These are phyloP conservation scores for Kodamaea ohmeri DNA, from an alignment of 1,139 yeast genomes.

Conservation along the genomic window DNA sequence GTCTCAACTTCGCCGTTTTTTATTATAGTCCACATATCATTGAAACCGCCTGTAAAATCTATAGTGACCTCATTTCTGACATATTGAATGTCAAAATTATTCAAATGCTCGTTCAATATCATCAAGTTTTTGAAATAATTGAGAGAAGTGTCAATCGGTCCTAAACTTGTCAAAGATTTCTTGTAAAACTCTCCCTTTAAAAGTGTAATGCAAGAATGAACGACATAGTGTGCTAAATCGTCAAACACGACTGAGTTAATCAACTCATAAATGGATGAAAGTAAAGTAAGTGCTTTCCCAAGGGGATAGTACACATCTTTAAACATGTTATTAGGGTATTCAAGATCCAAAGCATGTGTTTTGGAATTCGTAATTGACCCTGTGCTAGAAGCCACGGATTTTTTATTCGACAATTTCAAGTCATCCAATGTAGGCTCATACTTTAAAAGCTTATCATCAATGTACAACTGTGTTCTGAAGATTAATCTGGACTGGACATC, in stretches of 20 bases:
- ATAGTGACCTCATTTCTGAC: slow-evolving; percentile 69
- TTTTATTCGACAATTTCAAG: slow-evolving; percentile 39
- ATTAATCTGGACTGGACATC: slow-evolving; percentile 80
- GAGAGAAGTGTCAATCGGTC: slow-evolving; percentile 57
- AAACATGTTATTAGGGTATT: slow-evolving; percentile 40
- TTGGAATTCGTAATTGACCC: slow-evolving; percentile 20
- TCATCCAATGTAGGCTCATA: slow-evolving; percentile 71
- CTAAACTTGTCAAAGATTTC: slow-evolving; percentile 38
- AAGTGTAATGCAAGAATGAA: slow-evolving; percentile 71
- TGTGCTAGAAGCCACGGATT: slow-evolving; percentile 33
- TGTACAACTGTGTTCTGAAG: slow-evolving; percentile 70
- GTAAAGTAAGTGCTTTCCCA: slow-evolving; percentile 62
- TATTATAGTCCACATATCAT: slow-evolving; percentile 52
- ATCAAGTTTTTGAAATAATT: slow-evolving; percentile 72
- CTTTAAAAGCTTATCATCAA: slow-evolving; percentile 63
- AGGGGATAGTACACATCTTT: slow-evolving; percentile 72
- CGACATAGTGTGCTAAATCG: slow-evolving; percentile 83
- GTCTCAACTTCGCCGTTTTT: slow-evolving; percentile 35
- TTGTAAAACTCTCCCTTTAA: slow-evolving; percentile 50
- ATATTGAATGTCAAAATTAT: slow-evolving; percentile 77
- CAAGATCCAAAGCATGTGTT: slow-evolving; percentile 27
- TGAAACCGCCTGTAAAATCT: slow-evolving; percentile 73
- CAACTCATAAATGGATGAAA: slow-evolving; percentile 78
- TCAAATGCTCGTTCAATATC: slow-evolving; percentile 66
- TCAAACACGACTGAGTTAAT: slow-evolving; percentile 77